Percentiles rank a stretch among this genome's conserved stretches.
Evolutionary conservation across 306 rosid genomes (phyloP).

Genomic region (Dryas drummondii): DNA sequence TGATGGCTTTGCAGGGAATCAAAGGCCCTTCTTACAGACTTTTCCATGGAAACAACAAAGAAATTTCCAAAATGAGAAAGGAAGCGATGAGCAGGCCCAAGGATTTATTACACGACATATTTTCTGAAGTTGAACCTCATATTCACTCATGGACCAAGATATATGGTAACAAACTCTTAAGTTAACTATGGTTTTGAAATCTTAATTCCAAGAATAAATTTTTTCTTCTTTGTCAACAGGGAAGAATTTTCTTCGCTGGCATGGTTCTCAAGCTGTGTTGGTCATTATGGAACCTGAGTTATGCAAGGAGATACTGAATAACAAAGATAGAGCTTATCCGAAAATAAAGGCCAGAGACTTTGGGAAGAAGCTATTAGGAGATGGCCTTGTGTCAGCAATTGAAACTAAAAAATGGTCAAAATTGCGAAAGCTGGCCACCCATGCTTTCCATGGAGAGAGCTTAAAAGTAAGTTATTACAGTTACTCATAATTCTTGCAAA

Average conservation of each 20-base stretch:
- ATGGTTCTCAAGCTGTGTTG: conserved; percentile 30
- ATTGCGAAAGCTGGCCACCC: conserved; percentile 18
- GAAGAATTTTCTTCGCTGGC: conserved; percentile 34
- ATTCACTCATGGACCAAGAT: conserved; percentile 12
- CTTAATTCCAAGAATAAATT: neutral
- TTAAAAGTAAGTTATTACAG: conserved; percentile 19
- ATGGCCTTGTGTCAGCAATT: conserved; percentile 24
- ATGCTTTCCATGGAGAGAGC: conserved; percentile 27
- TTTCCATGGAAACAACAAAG: conserved; percentile 27
- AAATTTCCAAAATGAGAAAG: conserved; percentile 19
- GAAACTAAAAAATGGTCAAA: conserved; percentile 34
- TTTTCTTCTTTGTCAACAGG: conserved; percentile 3
- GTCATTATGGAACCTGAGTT: conserved; percentile 32
- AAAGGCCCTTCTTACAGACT: conserved; percentile 38
- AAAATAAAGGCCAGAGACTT: neutral
- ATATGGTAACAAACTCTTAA: conserved; percentile 5
- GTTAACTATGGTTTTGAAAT: neutral
- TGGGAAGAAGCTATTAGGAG: conserved; percentile 24
- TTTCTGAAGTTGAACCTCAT: conserved; percentile 16
- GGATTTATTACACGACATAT: conserved; percentile 22
- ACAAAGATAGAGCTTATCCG: conserved; percentile 22
- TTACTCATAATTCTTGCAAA: neutral
- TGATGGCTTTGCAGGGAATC: conserved; percentile 29
- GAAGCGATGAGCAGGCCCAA: conserved; percentile 26
- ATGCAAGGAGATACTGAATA: conserved; percentile 33